Conservation (phyloP, 2,329 filamentous ascomycete genomes). For the Pseudocercospora cruenta region DNA sequence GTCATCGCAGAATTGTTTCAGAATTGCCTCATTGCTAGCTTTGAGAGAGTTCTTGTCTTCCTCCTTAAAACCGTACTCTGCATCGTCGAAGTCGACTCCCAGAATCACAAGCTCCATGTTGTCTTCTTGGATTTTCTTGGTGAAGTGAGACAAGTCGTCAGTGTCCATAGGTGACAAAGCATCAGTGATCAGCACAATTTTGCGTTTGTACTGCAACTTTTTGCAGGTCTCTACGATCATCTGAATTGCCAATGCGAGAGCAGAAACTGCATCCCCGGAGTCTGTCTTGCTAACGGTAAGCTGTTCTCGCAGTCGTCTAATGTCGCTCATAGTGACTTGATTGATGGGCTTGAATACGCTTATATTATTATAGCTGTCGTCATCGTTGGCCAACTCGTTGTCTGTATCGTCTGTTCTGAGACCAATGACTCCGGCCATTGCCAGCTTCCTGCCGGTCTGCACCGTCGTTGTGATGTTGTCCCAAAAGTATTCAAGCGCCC, state of each 20-base stretch:
- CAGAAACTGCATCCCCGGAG: slow-evolving; percentile 80
- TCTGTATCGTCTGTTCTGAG: slow-evolving; percentile 76
- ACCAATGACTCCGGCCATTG: slow-evolving; percentile 77
- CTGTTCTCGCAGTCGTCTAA: slow-evolving; percentile 65
- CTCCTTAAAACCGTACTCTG: slow-evolving; percentile 88
- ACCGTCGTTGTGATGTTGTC: slow-evolving; percentile 81
- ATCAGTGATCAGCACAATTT: slow-evolving; percentile 84
- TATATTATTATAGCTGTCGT: slow-evolving; percentile 80
- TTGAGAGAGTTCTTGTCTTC: slow-evolving; percentile 78
- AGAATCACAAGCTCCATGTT: slow-evolving; percentile 78
- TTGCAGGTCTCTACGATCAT: slow-evolving; percentile 83
- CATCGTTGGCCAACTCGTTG: slow-evolving; percentile 65
- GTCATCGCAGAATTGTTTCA: slow-evolving; percentile 67
- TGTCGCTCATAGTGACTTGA: slow-evolving; percentile 70
- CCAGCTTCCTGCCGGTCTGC: slow-evolving; percentile 72
- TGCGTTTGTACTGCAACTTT: slow-evolving; percentile 78
- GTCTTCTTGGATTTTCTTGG: slow-evolving; percentile 72
- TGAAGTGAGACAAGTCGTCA: slow-evolving; percentile 71
- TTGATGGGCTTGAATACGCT: slow-evolving; percentile 66
- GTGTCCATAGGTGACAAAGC: slow-evolving; percentile 73
- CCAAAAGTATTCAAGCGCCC: slow-evolving; percentile 90
- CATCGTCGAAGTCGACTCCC: slow-evolving; percentile 91
- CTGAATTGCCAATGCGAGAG: slow-evolving; percentile 80
- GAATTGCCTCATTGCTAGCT: slow-evolving; percentile 70
- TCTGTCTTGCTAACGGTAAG: slow-evolving; percentile 71